These are phyloP conservation scores for Puccinia horiana DNA, from an alignment of 1,284 basidiomycete genomes.

Conservation along the genomic window DNA sequence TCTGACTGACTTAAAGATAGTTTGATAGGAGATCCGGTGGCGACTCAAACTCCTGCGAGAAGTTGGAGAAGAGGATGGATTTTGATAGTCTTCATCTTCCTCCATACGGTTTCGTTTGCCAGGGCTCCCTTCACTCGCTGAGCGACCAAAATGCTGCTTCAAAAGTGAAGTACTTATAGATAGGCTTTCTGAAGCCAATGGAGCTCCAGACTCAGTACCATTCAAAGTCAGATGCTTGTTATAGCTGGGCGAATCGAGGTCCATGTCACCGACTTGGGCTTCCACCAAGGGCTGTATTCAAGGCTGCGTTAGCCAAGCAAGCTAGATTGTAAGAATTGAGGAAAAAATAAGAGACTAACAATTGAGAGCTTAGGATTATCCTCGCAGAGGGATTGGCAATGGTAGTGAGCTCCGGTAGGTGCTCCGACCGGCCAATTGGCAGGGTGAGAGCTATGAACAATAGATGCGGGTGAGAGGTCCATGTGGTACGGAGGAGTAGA, in stretches of 20 bases:
- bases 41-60: neutral
- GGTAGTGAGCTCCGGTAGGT: neutral
- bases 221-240: neutral
- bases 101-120: slow-evolving; percentile 10
- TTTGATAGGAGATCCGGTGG: neutral
- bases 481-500: slow-evolving; percentile 7
- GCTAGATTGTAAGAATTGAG: neutral
- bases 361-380: neutral
- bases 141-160: slow-evolving; percentile 1
- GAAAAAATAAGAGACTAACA: neutral
- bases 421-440: neutral
- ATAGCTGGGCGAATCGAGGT: slow-evolving; percentile 9
- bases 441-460: neutral
- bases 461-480: neutral
- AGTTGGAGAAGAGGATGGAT: neutral
- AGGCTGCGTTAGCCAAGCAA: neutral
- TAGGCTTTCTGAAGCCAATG: neutral
- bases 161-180: neutral
- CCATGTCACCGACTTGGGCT: neutral
- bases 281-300: neutral
- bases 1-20: neutral
- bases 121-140: slow-evolving; percentile 5
- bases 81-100: neutral
- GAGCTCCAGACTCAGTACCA: neutral
- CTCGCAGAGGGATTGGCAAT: slow-evolving; percentile 6